Conservation (phyloP, 352 stramenopile species). For the Phytopythium oedochilum region DNA sequence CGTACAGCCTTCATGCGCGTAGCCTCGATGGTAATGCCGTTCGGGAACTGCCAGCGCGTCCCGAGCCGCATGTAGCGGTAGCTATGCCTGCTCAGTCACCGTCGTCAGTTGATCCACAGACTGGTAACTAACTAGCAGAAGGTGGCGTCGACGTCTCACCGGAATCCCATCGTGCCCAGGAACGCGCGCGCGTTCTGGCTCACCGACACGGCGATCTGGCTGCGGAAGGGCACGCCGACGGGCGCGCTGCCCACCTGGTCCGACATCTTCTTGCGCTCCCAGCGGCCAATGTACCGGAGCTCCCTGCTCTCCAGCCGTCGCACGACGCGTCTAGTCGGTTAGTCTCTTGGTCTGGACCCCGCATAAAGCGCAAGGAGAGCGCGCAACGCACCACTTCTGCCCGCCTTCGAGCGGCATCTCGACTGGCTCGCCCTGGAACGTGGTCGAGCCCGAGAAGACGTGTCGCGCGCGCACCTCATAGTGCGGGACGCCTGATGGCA, state of each 20-base stretch:
- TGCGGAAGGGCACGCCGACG: constrained; percentile 73
- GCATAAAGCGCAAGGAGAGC: neutral
- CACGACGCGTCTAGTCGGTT: too few relatives aligned
- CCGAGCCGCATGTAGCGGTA: constrained; percentile 83
- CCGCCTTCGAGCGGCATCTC: constrained; percentile 70
- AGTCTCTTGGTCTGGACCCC: too few relatives aligned
- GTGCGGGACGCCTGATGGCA: constrained; percentile 72
- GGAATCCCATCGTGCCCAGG: constrained; percentile 69
- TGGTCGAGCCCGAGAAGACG: constrained; percentile 77
- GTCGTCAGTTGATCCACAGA: neutral
- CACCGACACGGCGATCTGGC: constrained; percentile 77
- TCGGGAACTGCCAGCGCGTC: constrained; percentile 78
- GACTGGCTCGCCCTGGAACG: constrained; percentile 72
- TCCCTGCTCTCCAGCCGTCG: constrained; percentile 39
- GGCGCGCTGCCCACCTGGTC: constrained; percentile 60
- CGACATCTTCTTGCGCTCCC: constrained; percentile 85
- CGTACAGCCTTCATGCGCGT: constrained; percentile 83
- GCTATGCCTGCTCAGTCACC: constrained; percentile 42
- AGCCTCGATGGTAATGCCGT: constrained; percentile 79
- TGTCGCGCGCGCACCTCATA: constrained; percentile 80
- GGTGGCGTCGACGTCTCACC: too few relatives aligned
- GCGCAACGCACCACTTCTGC: constrained; percentile 65
- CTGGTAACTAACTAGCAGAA: too few relatives aligned
- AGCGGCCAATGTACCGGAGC: constrained; percentile 77
- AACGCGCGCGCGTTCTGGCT: constrained; percentile 79